These are phyloP conservation scores for Daedaleopsis nitida DNA, from an alignment of 768 basidiomycete species.

Conservation along the genomic window DNA sequence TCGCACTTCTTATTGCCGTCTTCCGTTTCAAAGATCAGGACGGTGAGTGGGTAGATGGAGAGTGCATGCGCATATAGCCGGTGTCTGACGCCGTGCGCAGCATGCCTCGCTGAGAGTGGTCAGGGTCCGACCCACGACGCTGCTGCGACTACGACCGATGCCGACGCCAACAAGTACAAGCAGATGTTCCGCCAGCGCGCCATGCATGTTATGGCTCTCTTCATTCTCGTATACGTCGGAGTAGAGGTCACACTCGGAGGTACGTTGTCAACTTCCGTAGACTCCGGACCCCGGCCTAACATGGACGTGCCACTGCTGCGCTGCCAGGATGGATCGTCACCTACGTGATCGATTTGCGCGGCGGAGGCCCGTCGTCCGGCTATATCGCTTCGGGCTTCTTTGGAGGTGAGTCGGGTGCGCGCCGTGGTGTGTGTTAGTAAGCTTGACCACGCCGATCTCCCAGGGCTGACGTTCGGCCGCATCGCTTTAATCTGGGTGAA, in stretches of 20 bases:
- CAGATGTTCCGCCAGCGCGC: constrained; percentile 45
- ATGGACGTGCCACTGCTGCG: constrained; percentile 13
- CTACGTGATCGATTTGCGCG: constrained; percentile 46
- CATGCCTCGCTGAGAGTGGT: constrained; percentile 55
- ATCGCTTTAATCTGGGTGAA: constrained; percentile 54
- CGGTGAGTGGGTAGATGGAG: no score
- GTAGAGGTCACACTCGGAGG: constrained; percentile 38
- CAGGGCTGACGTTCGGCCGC: constrained; percentile 55
- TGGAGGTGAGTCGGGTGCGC: constrained; percentile 31
- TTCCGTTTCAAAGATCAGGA: constrained; percentile 74
- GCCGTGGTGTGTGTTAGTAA: background rate
- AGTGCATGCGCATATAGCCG: no score
- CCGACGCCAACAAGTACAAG: constrained; percentile 38
- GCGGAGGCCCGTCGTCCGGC: constrained; percentile 48
- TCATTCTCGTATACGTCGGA: constrained; percentile 48
- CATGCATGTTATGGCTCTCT: constrained; percentile 45
- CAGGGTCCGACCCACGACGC: constrained; percentile 39
- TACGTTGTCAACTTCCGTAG: constrained; percentile 23
- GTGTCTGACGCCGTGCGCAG: constrained; percentile 33
- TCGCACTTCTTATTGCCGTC: constrained; percentile 49
- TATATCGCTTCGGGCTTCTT: constrained; percentile 52
- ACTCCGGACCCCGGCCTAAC: background rate
- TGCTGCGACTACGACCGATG: constrained; percentile 30
- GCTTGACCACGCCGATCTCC: no score
- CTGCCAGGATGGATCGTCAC: constrained; percentile 54